Conservation (phyloP, 768 basidiomycete genomes). For the Suillus paluster region DNA sequence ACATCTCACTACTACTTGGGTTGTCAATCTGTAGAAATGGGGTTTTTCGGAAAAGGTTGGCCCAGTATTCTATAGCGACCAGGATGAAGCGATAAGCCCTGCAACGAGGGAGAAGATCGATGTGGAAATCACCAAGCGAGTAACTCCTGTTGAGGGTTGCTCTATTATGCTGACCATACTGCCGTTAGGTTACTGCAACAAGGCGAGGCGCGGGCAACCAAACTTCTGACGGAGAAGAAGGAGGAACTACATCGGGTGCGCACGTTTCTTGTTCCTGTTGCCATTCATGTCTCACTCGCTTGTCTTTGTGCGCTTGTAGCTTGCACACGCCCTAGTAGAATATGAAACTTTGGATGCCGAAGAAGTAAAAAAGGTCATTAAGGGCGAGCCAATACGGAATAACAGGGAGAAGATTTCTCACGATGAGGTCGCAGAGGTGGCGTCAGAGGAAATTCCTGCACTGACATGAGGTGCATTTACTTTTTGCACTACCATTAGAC, state of each 20-base stretch:
- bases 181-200: conserved; percentile 61
- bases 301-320: conserved; percentile 54
- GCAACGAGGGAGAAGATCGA: conserved; percentile 86
- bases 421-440: conserved; percentile 32
- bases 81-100: conserved; percentile 71
- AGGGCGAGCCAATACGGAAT: conserved; percentile 77
- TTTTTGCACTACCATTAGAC: conserved; percentile 11
- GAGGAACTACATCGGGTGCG: conserved; percentile 78
- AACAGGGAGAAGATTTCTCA: conserved; percentile 69
- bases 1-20: conserved; percentile 3
- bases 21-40: conserved; percentile 55
- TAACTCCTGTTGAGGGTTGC: conserved; percentile 15
- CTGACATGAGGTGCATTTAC: conserved; percentile 15
- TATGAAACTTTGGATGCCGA: conserved; percentile 90
- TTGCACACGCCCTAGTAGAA: conserved; percentile 91
- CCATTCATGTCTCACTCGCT: neutral
- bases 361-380: conserved; percentile 86
- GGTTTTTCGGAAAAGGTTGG: conserved; percentile 82
- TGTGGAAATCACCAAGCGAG: conserved; percentile 81
- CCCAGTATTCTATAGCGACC: conserved; percentile 80
- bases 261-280: conserved; percentile 11
- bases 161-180: neutral
- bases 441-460: conserved; percentile 12
- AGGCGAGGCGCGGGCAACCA: conserved; percentile 67
- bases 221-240: conserved; percentile 65